These are phyloP conservation scores for Talaromyces ruber DNA, from an alignment of 495 filamentous ascomycete genomes.

Conservation along the genomic window DNA sequence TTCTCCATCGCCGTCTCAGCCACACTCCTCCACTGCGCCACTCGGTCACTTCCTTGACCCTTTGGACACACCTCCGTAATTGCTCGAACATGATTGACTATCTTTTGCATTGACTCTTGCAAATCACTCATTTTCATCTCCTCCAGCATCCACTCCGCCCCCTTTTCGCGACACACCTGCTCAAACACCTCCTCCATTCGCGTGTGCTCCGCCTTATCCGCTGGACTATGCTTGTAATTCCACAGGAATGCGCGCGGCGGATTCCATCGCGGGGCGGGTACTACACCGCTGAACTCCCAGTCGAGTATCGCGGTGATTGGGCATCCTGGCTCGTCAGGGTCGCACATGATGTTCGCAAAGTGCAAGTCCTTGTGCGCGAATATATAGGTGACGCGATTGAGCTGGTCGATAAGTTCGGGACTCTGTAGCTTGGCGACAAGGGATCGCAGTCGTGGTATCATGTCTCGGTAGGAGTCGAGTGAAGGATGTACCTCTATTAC, in stretches of 20 bases:
- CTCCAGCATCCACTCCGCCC: background rate
- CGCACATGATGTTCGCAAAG: conserved; percentile 27
- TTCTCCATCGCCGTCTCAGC: background rate
- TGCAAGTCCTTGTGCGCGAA: conserved; percentile 31
- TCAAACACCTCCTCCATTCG: conserved; percentile 16
- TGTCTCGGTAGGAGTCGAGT: conserved; percentile 13
- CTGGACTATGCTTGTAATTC: conserved; percentile 14
- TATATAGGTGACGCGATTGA: conserved; percentile 15
- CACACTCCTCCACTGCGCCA: background rate
- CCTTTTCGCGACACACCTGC: conserved; percentile 6
- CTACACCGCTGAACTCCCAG: conserved; percentile 29
- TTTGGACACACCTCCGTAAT: background rate
- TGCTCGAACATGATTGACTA: background rate
- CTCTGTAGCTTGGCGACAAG: conserved; percentile 8
- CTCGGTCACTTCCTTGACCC: background rate
- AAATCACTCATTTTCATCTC: background rate
- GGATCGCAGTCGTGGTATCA: conserved; percentile 14
- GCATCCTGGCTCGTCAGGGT: conserved; percentile 9
- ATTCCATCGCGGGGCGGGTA: conserved; percentile 22
- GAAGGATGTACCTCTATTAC: conserved; percentile 14
- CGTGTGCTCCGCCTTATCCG: conserved; percentile 14
- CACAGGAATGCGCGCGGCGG: conserved; percentile 20
- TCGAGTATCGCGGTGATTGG: conserved; percentile 26
- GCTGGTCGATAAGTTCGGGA: conserved; percentile 3
- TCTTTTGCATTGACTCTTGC: conserved; percentile 7